phyloP scores from a whole-genome alignment of 2,329 filamentous ascomycete species.

The Colletotrichum lini region DNA sequence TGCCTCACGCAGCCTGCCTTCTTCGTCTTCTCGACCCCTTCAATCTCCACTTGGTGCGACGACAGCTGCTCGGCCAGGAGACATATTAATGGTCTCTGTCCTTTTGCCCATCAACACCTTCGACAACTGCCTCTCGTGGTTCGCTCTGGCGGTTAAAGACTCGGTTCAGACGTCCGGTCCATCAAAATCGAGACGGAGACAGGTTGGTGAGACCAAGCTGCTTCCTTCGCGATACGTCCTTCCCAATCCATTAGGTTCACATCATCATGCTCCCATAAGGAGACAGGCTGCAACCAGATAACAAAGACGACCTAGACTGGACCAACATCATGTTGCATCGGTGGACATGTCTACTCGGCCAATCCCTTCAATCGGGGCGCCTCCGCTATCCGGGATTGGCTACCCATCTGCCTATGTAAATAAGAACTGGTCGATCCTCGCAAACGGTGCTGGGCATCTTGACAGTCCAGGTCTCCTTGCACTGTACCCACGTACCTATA shows the following conservation, averaged over 20 bases:
- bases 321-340: background rate
- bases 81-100: background rate
- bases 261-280: background rate
- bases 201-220: background rate
- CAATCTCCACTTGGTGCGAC: slow-evolving; percentile 12
- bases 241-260: background rate
- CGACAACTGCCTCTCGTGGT: slow-evolving; percentile 5
- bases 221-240: background rate
- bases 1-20: background rate
- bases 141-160: background rate
- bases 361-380: background rate
- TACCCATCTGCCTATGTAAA: background rate
- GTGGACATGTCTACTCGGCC: background rate
- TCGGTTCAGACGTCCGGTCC: slow-evolving; percentile 13
- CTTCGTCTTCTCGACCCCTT: background rate
- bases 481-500: background rate
- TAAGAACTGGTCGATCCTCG: slow-evolving; percentile 8
- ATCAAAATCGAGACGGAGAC: background rate
- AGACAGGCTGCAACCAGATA: background rate
- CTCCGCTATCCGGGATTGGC: background rate
- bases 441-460: slow-evolving; percentile 13
- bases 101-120: background rate
- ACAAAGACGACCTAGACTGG: background rate
- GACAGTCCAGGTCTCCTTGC: slow-evolving; percentile 7
- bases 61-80: background rate